phyloP scores from a whole-genome alignment of 352 stramenopile genomes.

The Pythium graminicola region DNA sequence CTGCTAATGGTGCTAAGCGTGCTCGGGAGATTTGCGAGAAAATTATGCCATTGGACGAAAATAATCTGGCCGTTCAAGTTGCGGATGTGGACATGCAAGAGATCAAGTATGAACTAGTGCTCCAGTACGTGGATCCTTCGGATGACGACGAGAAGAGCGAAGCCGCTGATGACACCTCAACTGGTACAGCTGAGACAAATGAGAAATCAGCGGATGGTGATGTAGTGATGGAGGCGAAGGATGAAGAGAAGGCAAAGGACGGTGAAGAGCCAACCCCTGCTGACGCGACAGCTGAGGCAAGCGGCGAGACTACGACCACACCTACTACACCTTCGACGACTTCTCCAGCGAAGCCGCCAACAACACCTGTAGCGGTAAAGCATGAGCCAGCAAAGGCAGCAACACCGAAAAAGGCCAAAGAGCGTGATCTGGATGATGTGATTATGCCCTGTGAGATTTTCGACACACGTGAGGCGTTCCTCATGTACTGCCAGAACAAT shows the following conservation, averaged over 20 bases:
- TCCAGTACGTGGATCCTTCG: constrained; percentile 52
- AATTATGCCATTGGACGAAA: constrained; percentile 58
- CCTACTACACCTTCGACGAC: background rate
- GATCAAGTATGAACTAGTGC: constrained; percentile 60
- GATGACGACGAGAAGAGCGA: constrained; percentile 8
- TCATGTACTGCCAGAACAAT: constrained; percentile 88
- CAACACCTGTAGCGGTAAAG: constrained; percentile 19
- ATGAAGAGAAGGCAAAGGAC: constrained; percentile 2
- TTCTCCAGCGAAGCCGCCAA: constrained; percentile 15
- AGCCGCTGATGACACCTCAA: constrained; percentile 21
- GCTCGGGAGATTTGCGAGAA: constrained; percentile 57
- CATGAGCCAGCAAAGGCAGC: constrained; percentile 27
- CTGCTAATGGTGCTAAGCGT: constrained; percentile 52
- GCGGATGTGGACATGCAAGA: constrained; percentile 75
- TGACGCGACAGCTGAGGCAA: constrained; percentile 3
- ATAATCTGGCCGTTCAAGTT: constrained; percentile 45
- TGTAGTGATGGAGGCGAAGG: constrained; percentile 10
- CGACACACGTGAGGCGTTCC: constrained; percentile 85
- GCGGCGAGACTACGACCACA: constrained; percentile 10
- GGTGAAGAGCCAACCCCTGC: background rate
- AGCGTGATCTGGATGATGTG: constrained; percentile 82
- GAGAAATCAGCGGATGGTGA: constrained; percentile 15
- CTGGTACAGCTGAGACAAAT: constrained; percentile 10
- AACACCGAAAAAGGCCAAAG: constrained; percentile 31
- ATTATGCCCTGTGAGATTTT: constrained; percentile 98